Percentiles rank a stretch among this genome's conserved stretches.
Conservation (phyloP, 2,329 filamentous ascomycete genomes). For the Shiraia bambusicola region DNA sequence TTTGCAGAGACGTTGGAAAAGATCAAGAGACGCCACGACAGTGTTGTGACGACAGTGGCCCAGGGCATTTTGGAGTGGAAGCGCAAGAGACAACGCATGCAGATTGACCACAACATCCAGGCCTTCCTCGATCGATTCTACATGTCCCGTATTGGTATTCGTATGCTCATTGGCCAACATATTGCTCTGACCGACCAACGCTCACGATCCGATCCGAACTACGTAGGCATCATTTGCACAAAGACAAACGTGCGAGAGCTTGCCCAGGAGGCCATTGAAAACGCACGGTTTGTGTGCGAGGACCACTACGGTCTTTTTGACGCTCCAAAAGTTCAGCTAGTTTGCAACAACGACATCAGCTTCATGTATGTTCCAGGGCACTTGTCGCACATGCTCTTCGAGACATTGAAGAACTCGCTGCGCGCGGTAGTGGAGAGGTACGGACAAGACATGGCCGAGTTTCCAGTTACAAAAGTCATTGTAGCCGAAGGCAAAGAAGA, state of each 20-base stretch:
- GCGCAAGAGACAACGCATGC: slow-evolving; percentile 91
- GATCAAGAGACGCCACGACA: slow-evolving; percentile 94
- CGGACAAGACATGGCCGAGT: slow-evolving; percentile 91
- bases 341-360: slow-evolving; percentile 89
- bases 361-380: slow-evolving; percentile 99
- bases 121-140: slow-evolving; percentile 98
- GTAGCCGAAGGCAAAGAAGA: slow-evolving; percentile 97
- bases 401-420: slow-evolving; percentile 97
- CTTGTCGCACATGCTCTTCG: slow-evolving; percentile 98
- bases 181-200: slow-evolving; percentile 94
- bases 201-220: slow-evolving; percentile 83
- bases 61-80: slow-evolving; percentile 99
- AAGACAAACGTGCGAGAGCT: slow-evolving; percentile 96
- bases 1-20: slow-evolving; percentile 87
- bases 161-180: slow-evolving; percentile 98
- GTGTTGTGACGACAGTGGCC: slow-evolving; percentile 95
- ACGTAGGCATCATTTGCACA: slow-evolving; percentile 98
- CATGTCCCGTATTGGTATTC: slow-evolving; percentile 98
- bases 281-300: slow-evolving; percentile 97
- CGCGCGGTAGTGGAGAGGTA: slow-evolving; percentile 95
- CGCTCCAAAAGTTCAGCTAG: slow-evolving; percentile 91
- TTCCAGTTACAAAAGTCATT: slow-evolving; percentile 95
- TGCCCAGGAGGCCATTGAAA: slow-evolving; percentile 95
- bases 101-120: slow-evolving; percentile 97
- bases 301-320: slow-evolving; percentile 98